Conservation (phyloP, 352 stramenopile species). For the Pythium volutum region DNA sequence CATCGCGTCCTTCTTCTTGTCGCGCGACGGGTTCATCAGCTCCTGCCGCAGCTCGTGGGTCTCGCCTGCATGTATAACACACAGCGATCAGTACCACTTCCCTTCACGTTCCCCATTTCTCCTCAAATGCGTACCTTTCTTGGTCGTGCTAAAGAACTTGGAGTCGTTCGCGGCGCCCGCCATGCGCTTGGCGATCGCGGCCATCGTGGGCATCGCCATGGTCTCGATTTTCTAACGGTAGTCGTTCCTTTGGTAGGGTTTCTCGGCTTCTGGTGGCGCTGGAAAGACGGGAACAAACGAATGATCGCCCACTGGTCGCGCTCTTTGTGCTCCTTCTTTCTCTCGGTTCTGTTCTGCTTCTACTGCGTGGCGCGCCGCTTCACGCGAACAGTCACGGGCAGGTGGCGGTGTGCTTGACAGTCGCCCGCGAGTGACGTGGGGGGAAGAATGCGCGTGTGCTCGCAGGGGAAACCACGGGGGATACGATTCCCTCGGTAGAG, state of each 20-base stretch:
- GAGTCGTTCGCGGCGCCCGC: conserved; percentile 92
- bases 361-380: conserved; percentile 3
- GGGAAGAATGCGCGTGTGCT: neutral
- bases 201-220: conserved; percentile 88
- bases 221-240: conserved; percentile 1
- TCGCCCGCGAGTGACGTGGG: neutral
- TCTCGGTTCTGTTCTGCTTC: neutral
- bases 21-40: conserved; percentile 94
- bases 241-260: too few species aligned
- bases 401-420: neutral
- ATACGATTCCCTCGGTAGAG: conserved; percentile 4
- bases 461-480: neutral
- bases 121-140: conserved; percentile 79
- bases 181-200: conserved; percentile 86
- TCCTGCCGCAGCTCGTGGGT: conserved; percentile 98
- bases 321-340: neutral
- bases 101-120: neutral
- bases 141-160: conserved; percentile 99
- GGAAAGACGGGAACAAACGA: neutral
- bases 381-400: conserved; percentile 10
- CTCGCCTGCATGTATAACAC: conserved; percentile 58
- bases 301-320: neutral
- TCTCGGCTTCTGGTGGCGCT: neutral
- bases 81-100: neutral
- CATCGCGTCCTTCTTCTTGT: conserved; percentile 98